Evolutionary conservation across 306 rosid species (phyloP), one percentile per base, ranked within the genome.

Genomic region (Canavalia ensiformis): DNA sequence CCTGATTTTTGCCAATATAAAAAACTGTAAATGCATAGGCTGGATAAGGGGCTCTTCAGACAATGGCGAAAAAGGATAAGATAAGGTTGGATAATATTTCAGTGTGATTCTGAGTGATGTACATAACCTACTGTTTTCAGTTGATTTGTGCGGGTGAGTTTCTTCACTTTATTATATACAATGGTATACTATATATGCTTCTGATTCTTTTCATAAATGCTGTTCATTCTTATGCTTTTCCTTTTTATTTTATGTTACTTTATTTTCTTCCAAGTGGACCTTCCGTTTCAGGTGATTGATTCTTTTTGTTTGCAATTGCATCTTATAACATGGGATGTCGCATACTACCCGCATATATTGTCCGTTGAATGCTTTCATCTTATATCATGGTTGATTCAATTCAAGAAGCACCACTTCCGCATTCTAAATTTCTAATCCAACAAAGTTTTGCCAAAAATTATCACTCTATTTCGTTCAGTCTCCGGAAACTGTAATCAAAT

Each of bases 11-110:
- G 85, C 74, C 85, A 74, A 66, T 34, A 42, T 71, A 47, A 37
- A 81, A 81, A 87, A 77, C 39, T 85, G 90, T 88, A 84, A 74
- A 87, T 87, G 89, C 86, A 87, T 77, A 76, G 70, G 79, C 34
- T 68, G 88, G 72, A 73, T 71, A 81, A 51, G 67, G 86, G 78
- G 84, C 47, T 81, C 30, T 79, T 58, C 76, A 55, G 87, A 52
- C 49, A 72, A 76, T 67, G 83, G 88, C 74, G 76, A 83, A 85
- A 84, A 76, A 57, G 88, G 60, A 66, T 30, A 18, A 18, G 65
- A 18, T 31, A 46, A 51, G 66, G 59, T 52, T n/a, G 69, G 66
- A 33, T 41, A 45, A 77, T 77, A 62, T 64, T 74, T 58, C 62
- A 55, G 74, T 70, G 81, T 82, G 83, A 85, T 85, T 81, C 81